These are phyloP conservation scores for Saccharomycopsis javanensis DNA, from an alignment of 805 yeast genomes.

Conservation along the genomic window DNA sequence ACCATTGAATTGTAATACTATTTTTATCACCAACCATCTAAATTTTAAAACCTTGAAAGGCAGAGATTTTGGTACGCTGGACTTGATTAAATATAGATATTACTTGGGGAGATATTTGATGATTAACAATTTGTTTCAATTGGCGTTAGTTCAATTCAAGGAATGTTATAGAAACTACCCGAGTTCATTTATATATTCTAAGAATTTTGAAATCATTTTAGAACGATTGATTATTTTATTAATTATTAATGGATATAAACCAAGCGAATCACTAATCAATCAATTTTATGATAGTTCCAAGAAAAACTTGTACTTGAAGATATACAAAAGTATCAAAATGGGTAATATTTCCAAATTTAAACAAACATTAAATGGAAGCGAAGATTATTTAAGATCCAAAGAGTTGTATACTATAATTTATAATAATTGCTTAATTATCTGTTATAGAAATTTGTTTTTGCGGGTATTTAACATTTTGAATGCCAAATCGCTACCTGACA, in stretches of 20 bases:
- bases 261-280: background rate
- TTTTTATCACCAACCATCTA: constrained; percentile 14
- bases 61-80: constrained; percentile 2
- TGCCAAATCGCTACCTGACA: background rate
- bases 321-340: background rate
- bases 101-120: constrained; percentile 14
- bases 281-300: background rate
- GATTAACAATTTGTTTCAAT: constrained; percentile 4
- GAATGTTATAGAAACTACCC: constrained; percentile 13
- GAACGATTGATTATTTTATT: constrained; percentile 7
- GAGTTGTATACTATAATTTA: constrained; percentile 4
- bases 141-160: constrained; percentile 13
- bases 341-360: constrained; percentile 8
- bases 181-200: background rate
- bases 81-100: constrained; percentile 13
- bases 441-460: constrained; percentile 12
- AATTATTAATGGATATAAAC: constrained; percentile 12
- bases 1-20: constrained; percentile 16
- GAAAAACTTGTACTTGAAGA: background rate
- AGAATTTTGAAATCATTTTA: constrained; percentile 6
- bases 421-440: background rate
- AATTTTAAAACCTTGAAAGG: constrained; percentile 12
- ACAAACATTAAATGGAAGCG: background rate
- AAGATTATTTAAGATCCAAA: background rate
- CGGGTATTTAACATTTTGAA: constrained; percentile 11